Percentiles rank a stretch among this genome's conserved stretches.
Evolutionary conservation across 805 yeast species (phyloP).

Genomic region (Ogataea angusta): DNA sequence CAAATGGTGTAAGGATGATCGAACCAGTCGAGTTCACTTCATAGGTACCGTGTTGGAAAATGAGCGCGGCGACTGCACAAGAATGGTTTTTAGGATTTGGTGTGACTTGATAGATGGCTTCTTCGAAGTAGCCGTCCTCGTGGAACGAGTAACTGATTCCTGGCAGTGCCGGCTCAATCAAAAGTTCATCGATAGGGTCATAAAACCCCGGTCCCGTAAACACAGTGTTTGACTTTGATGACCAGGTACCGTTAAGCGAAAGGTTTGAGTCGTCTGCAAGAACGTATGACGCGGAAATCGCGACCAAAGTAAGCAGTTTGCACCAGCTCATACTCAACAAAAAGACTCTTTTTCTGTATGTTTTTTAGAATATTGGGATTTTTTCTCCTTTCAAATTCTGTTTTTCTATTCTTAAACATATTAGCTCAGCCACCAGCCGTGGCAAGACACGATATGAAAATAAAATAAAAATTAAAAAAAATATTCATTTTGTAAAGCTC

Average conservation of each 20-base stretch:
- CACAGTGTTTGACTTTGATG: constrained; percentile 88
- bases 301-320: constrained; percentile 2
- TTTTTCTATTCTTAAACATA: constrained; percentile 1
- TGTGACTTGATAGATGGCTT: constrained; percentile 77
- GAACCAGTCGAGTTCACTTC: constrained; percentile 62
- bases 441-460: neutral
- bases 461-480: neutral
- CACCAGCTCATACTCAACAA: constrained; percentile 3
- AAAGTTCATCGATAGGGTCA: constrained; percentile 92
- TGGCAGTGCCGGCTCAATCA: constrained; percentile 94
- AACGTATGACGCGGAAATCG: neutral
- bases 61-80: constrained; percentile 80
- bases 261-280: constrained; percentile 7
- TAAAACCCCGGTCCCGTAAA: constrained; percentile 96
- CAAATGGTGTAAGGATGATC: constrained; percentile 65
- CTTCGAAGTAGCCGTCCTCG: constrained; percentile 86
- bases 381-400: constrained; percentile 9
- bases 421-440: constrained; percentile 10
- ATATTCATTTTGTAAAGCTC: neutral
- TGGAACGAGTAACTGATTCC: constrained; percentile 94
- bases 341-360: neutral
- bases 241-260: constrained; percentile 85
- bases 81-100: constrained; percentile 70
- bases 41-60: constrained; percentile 88
- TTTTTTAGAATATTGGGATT: constrained; percentile 1